These are phyloP conservation scores for Tolypocladium inflatum DNA, from an alignment of 2,329 filamentous ascomycete genomes.

Conservation along the genomic window DNA sequence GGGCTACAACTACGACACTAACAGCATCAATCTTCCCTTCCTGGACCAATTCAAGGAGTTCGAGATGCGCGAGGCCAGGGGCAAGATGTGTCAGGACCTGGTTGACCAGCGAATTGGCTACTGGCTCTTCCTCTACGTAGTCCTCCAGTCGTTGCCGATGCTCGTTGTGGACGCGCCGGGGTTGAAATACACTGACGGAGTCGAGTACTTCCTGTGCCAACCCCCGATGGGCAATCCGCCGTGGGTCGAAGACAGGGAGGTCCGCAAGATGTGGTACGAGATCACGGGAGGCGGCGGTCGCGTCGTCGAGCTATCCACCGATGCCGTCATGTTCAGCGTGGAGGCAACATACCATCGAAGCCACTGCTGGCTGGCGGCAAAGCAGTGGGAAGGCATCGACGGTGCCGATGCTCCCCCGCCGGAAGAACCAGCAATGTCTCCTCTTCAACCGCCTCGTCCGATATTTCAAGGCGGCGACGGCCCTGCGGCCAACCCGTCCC, in stretches of 20 bases:
- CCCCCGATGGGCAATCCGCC: slow-evolving; percentile 63
- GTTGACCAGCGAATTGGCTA: slow-evolving; percentile 63
- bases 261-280: slow-evolving; percentile 65
- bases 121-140: slow-evolving; percentile 74
- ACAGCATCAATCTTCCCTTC: slow-evolving; percentile 49
- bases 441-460: slow-evolving; percentile 25
- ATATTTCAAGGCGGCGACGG: slow-evolving; percentile 23
- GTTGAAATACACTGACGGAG: slow-evolving; percentile 57
- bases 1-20: slow-evolving; percentile 70
- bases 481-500: slow-evolving; percentile 11
- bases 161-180: slow-evolving; percentile 67
- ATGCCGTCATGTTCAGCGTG: slow-evolving; percentile 51
- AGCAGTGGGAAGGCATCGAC: slow-evolving; percentile 34
- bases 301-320: slow-evolving; percentile 48
- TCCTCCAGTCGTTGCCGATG: slow-evolving; percentile 69
- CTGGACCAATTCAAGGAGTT: slow-evolving; percentile 61
- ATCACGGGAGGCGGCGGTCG: slow-evolving; percentile 51
- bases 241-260: slow-evolving; percentile 58
- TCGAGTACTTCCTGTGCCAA: slow-evolving; percentile 76
- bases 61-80: slow-evolving; percentile 57
- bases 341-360: slow-evolving; percentile 51
- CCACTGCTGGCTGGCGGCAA: slow-evolving; percentile 46
- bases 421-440: slow-evolving; percentile 25
- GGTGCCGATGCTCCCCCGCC: slow-evolving; percentile 15
- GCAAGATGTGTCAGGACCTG: slow-evolving; percentile 56